Percentiles rank a stretch among this genome's conserved stretches.
phyloP scores from a whole-genome alignment of 768 basidiomycete genomes.

The Mycena belliarum region DNA sequence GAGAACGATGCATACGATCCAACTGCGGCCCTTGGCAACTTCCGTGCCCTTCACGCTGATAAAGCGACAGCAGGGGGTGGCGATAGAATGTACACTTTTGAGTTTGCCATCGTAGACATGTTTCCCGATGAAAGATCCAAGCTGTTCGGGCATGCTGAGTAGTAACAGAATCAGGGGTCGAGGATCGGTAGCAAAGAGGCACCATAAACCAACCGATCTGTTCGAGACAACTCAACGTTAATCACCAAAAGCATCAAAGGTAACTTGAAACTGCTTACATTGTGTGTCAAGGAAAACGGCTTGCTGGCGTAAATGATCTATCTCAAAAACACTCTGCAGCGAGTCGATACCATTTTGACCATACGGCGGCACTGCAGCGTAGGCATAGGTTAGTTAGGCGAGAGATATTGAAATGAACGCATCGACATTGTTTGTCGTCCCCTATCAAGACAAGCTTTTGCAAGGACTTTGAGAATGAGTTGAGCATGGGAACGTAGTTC shows the following conservation, averaged over 20 bases:
- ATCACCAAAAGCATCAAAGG: conserved; percentile 25
- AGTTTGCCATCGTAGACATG: conserved; percentile 55
- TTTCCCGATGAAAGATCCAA: conserved; percentile 54
- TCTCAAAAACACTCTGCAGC: conserved; percentile 55
- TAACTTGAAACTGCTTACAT: conserved; percentile 41
- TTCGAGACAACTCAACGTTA: conserved; percentile 61
- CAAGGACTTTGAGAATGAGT: conserved; percentile 34
- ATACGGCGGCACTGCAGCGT: conserved; percentile 51
- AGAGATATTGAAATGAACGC: conserved; percentile 34
- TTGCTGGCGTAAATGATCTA: conserved; percentile 39
- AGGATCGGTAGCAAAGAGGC: conserved; percentile 35
- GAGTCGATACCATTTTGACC: conserved; percentile 44
- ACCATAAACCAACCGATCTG: conserved; percentile 18
- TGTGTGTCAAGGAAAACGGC: conserved; percentile 50
- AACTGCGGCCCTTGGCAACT: conserved; percentile 34
- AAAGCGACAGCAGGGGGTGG: conserved; percentile 52
- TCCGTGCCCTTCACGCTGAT: conserved; percentile 49
- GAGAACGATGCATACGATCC: conserved; percentile 32
- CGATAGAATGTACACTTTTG: conserved; percentile 44
- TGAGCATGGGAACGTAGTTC: conserved; percentile 43
- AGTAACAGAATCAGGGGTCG: conserved; percentile 3
- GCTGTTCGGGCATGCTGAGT: conserved; percentile 50
- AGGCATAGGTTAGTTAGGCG: conserved; percentile 3
- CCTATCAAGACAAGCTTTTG: conserved; percentile 53
- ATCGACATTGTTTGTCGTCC: conserved; percentile 37